Evolutionary conservation across 2,329 filamentous ascomycete species (phyloP), one percentile per base, ranked within the genome.

Genomic region (Aureobasidium sp.): DNA sequence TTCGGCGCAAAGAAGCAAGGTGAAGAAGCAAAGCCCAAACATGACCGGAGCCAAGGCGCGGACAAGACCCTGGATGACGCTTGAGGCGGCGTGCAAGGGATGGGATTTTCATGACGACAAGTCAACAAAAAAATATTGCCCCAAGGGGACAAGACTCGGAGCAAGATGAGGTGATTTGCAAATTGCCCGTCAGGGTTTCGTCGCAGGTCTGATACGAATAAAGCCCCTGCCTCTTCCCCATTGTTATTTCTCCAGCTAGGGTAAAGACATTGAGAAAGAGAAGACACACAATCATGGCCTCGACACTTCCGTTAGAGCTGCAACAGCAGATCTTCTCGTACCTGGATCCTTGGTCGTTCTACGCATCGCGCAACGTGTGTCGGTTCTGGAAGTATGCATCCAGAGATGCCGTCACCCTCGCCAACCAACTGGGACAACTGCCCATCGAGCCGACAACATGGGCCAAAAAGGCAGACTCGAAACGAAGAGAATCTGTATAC

Each of bases 261-360:
- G 29, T 50, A 17, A 17, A 35, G 46, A 33, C 10, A 27, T n/a
- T 21, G 11, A 37, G 47, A 51, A 51, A 38, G 47, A 51, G 31
- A 51, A 51, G 19, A 37, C 4, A 46, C 23, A 37, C 29, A 38
- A 58, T 15, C 31, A 61, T 61, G 60, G 53, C 60, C 13, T 25
- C 50, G 23, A 61, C 63, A 50, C 64, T 72, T 5, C 70, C 69
- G 37, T 61, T 71, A 13, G 70, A 72, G 58, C 62, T 72, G 35
- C 70, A 70, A 54, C 70, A 71, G 63, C 69, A 70, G 25, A 62
- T 71, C 55, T 72, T 69, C 64, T 60, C 64, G 27, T 67, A 64
- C 61, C 67, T 72, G 45, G 69, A 71, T 43, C 63, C 69, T 8
- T 65, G 62, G 45, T 69, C 69, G 3, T 72, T 71, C 64, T 67